These are phyloP conservation scores for Litsea cubeba DNA, from an alignment of 164 flowering plant genomes.

Conservation along the genomic window DNA sequence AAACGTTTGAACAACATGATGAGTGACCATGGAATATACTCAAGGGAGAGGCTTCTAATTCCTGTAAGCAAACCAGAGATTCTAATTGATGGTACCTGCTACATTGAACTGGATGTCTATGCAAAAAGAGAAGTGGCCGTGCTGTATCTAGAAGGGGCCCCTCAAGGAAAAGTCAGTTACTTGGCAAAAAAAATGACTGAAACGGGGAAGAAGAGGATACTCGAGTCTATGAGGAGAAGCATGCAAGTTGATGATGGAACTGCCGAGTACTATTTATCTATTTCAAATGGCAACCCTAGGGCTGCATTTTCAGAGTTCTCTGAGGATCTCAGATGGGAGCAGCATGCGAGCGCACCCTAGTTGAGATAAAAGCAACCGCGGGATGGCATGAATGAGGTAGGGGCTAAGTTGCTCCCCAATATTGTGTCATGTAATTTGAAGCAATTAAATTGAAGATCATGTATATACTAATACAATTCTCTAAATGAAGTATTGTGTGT, in stretches of 20 bases:
- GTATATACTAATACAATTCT: background rate
- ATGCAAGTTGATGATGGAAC: constrained; percentile 93
- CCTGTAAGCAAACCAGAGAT: constrained; percentile 68
- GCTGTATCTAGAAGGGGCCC: constrained; percentile 67
- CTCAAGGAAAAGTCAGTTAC: constrained; percentile 26
- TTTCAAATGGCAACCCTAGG: constrained; percentile 79
- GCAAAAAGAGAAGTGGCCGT: constrained; percentile 95
- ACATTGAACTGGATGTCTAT: constrained; percentile 69
- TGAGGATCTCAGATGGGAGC: constrained; percentile 83
- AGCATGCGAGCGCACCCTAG: constrained; percentile 26
- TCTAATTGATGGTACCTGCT: constrained; percentile 65
- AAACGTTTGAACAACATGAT: constrained; percentile 96
- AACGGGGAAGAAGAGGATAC: constrained; percentile 50
- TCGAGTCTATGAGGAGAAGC: constrained; percentile 80
- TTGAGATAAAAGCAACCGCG: background rate
- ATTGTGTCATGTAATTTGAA: background rate
- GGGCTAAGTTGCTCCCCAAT: too few species aligned
- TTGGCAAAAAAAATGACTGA: constrained; percentile 31
- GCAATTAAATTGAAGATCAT: background rate
- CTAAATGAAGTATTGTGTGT: background rate
- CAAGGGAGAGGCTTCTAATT: constrained; percentile 84
- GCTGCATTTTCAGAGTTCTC: constrained; percentile 77
- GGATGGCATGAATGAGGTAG: too few species aligned
- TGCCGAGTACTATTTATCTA: constrained; percentile 73
- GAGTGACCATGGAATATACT: constrained; percentile 95